Base-by-base conservation (phyloP, 148 eudicot genomes). In the Silene conica region DNA sequence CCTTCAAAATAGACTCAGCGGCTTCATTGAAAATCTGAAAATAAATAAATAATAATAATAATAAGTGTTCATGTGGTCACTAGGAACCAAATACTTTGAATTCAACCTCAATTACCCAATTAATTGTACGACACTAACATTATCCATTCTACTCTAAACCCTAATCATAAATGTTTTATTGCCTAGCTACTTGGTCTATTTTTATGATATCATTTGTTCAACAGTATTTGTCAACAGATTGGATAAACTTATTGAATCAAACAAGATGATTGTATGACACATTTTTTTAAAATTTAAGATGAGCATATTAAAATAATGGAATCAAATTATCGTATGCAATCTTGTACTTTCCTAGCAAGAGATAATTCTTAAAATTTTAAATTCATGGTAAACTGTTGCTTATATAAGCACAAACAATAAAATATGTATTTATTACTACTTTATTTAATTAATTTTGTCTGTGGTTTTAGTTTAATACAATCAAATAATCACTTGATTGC, bases 291-390 rank as follows among this genome's bases (percentile, higher is more conserved):
- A 14, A 21, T 67, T 41, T 43, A 0, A n/a, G 46, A 9, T 41
- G 26, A 67, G 5, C 22, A 59, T 5, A n/a, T n/a, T n/a, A n/a
- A n/a, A n/a, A n/a, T n/a, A 65, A 11, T 67, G 50, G 23, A 50
- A 67, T 67, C 69, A 65, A 26, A 28, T 8, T 28, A 65, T 31
- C 70, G 70, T 67, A 67, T 12, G 52, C 70, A 67, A 67, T 67
- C 52, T 41, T 67, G 70, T 19, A 34, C 46, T 64, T 34, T 31
- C 1, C 10, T 34, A 21, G 19, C 16, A 5, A 16, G 19, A 64
- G 41, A 16, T 64, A 64, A 64, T 34, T 64, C 21, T 16, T 34
- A 31, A 15, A 5, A 34, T 31, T 16, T 18, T 31, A 64, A 34
- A 8, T 34, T 45, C 55, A 43, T 67, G 21, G 16, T 38, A 38